Base-by-base conservation (phyloP, 2,329 filamentous ascomycete species). In the Byssoonygena ceratinophila region DNA sequence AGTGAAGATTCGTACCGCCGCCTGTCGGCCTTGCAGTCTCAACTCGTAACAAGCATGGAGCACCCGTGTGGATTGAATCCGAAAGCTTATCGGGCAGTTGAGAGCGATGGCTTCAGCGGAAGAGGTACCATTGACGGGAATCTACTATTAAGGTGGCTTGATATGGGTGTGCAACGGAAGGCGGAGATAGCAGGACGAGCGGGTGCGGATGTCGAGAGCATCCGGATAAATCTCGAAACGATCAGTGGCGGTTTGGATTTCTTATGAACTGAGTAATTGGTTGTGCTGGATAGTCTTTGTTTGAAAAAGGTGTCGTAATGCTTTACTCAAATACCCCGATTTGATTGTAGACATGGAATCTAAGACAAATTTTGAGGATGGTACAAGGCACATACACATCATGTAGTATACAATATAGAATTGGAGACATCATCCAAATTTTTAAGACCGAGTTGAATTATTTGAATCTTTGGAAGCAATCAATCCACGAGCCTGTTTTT, bases 21-120 rank as follows among this genome's bases (percentile, higher is more conserved):
- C 0, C 77, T 98, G 2, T 83, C 83, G 3, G 87, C 87, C 1
- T 75, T 98, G 3, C 80, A 90, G 44, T 85, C 83, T 3, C 89
- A 94, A 64, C 76, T 98, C 1, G 76, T 83, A 7, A 86, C 82
- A 31, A 82, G 83, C 0, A 77, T 96, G 6, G 82, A 87, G 40
- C 83, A 89, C 57, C 73, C 85, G 3, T 87, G 83, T 6, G 88
- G 87, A 0, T 74, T 96, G 46, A 97, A 97, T 68, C 85, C 88
- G 1, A 82, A 85, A 52, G 87, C 83, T 0, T 87, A 91, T 69
- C 78, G 92, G 12, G 74, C 79, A 61, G 65, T 76, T 59, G 58
- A 76, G 65, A 66, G 76, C 64, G 65, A 77, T 66, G 63, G 69
- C 54, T 58, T 72, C 55, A 53, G 78, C 71, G 59, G 78, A 1